phyloP scores from a whole-genome alignment of 768 basidiomycete species.

The Dendrothele bispora region DNA sequence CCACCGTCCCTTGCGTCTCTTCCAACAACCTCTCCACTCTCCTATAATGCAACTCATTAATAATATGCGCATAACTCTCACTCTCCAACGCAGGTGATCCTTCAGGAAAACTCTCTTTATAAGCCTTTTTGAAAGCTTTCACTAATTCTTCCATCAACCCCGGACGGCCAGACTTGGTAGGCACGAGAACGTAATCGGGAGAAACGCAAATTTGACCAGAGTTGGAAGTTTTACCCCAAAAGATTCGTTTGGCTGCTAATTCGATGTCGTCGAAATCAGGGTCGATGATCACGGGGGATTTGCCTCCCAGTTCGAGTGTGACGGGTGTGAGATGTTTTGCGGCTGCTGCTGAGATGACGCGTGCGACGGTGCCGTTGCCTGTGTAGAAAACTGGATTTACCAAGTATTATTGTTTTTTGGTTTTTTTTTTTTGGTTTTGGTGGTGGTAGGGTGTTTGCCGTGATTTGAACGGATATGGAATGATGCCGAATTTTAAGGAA shows the following conservation, averaged over 20 bases:
- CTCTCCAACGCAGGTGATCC: conserved; percentile 41
- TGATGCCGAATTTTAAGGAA: no score
- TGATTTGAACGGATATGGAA: no score
- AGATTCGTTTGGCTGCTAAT: conserved; percentile 63
- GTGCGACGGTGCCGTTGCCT: conserved; percentile 43
- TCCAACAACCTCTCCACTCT: conserved; percentile 66
- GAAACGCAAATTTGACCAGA: conserved; percentile 73
- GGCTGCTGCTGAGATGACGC: conserved; percentile 51
- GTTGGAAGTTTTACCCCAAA: conserved; percentile 82
- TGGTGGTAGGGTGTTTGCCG: no score
- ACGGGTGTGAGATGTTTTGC: conserved; percentile 54
- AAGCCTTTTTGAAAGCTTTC: conserved; percentile 42
- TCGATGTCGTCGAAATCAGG: conserved; percentile 66
- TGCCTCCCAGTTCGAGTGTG: conserved; percentile 58
- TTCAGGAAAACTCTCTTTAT: conserved; percentile 26
- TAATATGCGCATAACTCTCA: conserved; percentile 49
- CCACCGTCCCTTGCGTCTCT: conserved; percentile 62
- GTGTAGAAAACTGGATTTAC: conserved; percentile 41
- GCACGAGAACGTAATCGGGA: conserved; percentile 55
- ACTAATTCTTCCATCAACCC: conserved; percentile 35
- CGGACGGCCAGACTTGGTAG: conserved; percentile 38
- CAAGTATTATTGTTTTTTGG: no score
- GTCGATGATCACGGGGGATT: conserved; percentile 72
- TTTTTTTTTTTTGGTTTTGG: no score
- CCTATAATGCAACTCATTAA: conserved; percentile 52